Conservation (phyloP, 768 basidiomycete genomes). For the Stropharia rugosoannulata region DNA sequence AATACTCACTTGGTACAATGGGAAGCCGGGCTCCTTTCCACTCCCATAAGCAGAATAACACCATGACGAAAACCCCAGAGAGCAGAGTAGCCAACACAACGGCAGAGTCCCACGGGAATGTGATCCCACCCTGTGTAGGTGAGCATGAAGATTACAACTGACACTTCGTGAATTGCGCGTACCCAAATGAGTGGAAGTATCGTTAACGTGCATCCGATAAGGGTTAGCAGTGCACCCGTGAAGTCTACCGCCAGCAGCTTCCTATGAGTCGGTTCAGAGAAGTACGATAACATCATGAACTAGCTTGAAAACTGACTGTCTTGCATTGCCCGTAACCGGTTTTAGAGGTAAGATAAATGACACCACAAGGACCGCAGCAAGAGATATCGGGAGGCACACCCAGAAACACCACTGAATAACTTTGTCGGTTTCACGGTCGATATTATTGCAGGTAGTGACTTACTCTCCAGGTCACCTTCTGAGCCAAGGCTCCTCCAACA, state of each 20-base stretch:
- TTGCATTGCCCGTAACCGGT: conserved; percentile 59
- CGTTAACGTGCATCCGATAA: conserved; percentile 59
- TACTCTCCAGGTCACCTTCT: conserved; percentile 65
- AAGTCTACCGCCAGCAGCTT: conserved; percentile 71
- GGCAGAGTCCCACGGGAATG: conserved; percentile 71
- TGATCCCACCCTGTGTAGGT: conserved; percentile 56
- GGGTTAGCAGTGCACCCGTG: conserved; percentile 54
- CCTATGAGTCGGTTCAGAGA: conserved; percentile 23
- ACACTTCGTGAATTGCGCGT: conserved; percentile 12
- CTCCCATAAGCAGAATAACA: conserved; percentile 69
- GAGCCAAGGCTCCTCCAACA: conserved; percentile 62
- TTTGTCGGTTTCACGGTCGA: neutral
- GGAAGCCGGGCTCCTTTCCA: conserved; percentile 70
- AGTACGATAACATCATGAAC: neutral
- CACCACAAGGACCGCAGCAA: conserved; percentile 53
- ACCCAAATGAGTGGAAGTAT: conserved; percentile 77
- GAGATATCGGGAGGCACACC: conserved; percentile 63
- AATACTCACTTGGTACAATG: conserved; percentile 63
- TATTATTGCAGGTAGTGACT: conserved; percentile 14
- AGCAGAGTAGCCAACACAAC: conserved; percentile 60
- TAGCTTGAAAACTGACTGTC: conserved; percentile 30
- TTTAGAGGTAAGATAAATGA: conserved; percentile 68
- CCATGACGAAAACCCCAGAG: conserved; percentile 51
- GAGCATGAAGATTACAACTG: neutral
- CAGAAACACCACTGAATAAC: conserved; percentile 68